These are phyloP conservation scores for Exophiala lecanii-corni DNA, from an alignment of 2,329 filamentous ascomycete genomes.

Conservation along the genomic window DNA sequence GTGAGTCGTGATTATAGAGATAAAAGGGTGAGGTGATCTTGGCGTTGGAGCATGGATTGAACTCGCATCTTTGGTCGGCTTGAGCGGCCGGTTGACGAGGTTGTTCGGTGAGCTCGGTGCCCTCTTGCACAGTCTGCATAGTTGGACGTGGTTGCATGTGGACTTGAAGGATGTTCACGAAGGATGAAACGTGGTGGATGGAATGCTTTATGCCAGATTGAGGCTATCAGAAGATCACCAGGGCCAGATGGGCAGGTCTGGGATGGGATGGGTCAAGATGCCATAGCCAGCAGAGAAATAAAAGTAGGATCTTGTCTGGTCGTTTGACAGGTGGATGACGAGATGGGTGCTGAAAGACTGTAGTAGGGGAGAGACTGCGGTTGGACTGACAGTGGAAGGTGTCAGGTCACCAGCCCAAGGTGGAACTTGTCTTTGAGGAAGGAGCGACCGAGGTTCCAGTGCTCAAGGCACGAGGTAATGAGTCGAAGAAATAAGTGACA, in stretches of 20 bases:
- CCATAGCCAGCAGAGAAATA: neutral
- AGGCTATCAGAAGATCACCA: neutral
- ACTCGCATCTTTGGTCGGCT: too few species aligned
- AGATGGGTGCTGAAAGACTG: too few species aligned
- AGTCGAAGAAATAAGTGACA: too few species aligned
- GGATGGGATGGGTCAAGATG: neutral
- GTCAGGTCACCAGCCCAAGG: too few species aligned
- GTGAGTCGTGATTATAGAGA: slow-evolving; percentile 37
- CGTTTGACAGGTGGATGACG: too few species aligned
- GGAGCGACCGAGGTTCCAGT: too few species aligned
- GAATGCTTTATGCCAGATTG: neutral
- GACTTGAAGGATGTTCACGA: neutral
- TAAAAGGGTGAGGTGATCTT: slow-evolving; percentile 44
- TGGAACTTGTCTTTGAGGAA: too few species aligned
- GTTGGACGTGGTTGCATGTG: neutral
- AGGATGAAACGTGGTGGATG: neutral
- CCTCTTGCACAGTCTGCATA: slow-evolving; percentile 10
- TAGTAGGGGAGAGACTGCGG: too few species aligned
- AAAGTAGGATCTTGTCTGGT: neutral
- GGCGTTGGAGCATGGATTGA: slow-evolving; percentile 36
- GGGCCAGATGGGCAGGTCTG: neutral
- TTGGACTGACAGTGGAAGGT: too few species aligned
- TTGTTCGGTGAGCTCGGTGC: slow-evolving; percentile 20
- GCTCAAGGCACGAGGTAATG: too few species aligned
- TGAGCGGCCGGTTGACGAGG: slow-evolving; percentile 6